Conservation (phyloP, 2,329 filamentous ascomycete species). For the Septoria petroselini region DNA sequence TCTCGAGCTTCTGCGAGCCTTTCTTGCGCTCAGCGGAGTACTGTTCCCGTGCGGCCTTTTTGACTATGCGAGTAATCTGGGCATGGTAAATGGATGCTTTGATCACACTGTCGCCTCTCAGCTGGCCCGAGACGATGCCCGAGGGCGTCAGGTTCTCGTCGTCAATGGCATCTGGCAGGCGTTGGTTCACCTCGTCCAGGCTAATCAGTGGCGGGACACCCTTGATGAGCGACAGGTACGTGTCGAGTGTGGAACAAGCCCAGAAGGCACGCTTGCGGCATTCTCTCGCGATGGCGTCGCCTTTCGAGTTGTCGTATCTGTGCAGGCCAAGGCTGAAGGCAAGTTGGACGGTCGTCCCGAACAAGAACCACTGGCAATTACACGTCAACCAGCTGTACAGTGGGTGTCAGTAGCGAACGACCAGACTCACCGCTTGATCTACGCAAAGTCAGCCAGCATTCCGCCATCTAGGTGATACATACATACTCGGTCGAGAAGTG, state of each 20-base stretch:
- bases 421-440: conserved; percentile 7
- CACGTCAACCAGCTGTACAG: neutral
- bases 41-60: conserved; percentile 34
- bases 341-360: conserved; percentile 41
- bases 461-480: neutral
- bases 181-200: conserved; percentile 37
- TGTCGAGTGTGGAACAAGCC: conserved; percentile 42
- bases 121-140: conserved; percentile 8
- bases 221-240: conserved; percentile 40
- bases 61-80: conserved; percentile 32
- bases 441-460: neutral
- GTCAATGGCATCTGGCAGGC: conserved; percentile 31
- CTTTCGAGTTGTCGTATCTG: conserved; percentile 26
- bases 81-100: conserved; percentile 35
- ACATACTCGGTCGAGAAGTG: conserved; percentile 10
- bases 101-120: conserved; percentile 35
- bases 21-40: conserved; percentile 24
- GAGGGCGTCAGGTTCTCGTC: conserved; percentile 31
- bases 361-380: conserved; percentile 36
- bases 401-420: neutral
- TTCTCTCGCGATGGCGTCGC: conserved; percentile 31
- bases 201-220: conserved; percentile 40
- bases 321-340: conserved; percentile 41
- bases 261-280: conserved; percentile 41
- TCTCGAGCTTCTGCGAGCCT: conserved; percentile 27